These are phyloP conservation scores for Ammopiptanthus mongolicus DNA, from an alignment of 306 rosid genomes.

Conservation along the genomic window DNA sequence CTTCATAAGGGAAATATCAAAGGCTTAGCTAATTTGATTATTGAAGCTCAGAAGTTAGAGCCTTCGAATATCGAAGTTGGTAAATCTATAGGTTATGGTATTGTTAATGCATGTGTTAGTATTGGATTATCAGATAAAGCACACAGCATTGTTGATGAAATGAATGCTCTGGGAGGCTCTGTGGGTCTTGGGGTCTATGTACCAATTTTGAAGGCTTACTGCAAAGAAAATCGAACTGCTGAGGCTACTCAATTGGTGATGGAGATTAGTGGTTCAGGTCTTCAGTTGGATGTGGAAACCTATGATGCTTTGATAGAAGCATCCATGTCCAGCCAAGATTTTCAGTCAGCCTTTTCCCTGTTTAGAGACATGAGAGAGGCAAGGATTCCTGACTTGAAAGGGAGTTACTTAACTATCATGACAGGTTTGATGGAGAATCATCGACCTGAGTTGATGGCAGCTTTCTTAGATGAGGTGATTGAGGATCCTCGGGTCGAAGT, in stretches of 20 bases:
- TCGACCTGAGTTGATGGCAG: constrained; percentile 95
- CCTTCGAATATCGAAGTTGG: constrained; percentile 38
- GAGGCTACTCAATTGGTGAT: constrained; percentile 81
- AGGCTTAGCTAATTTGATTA: constrained; percentile 61
- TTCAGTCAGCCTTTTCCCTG: constrained; percentile 77
- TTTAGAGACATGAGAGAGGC: constrained; percentile 90
- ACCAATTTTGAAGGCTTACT: constrained; percentile 87
- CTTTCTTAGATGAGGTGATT: constrained; percentile 88
- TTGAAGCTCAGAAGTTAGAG: constrained; percentile 71
- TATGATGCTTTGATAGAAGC: constrained; percentile 78
- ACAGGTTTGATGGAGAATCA: constrained; percentile 92
- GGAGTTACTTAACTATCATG: constrained; percentile 87
- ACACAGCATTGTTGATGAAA: constrained; percentile 72
- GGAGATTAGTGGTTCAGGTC: constrained; percentile 79
- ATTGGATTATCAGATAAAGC: constrained; percentile 75
- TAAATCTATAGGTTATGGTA: constrained; percentile 63
- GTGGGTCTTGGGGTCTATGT: constrained; percentile 83
- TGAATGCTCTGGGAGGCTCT: constrained; percentile 66
- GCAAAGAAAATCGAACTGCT: constrained; percentile 74
- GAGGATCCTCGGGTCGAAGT: constrained; percentile 87
- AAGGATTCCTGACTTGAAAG: constrained; percentile 68
- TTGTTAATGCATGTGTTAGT: constrained; percentile 72
- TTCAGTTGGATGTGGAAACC: constrained; percentile 55
- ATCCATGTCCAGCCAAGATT: constrained; percentile 86
- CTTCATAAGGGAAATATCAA: constrained; percentile 50